Evolutionary conservation across 257 asterid genomes (phyloP).

Genomic region (Solanum neorickii): DNA sequence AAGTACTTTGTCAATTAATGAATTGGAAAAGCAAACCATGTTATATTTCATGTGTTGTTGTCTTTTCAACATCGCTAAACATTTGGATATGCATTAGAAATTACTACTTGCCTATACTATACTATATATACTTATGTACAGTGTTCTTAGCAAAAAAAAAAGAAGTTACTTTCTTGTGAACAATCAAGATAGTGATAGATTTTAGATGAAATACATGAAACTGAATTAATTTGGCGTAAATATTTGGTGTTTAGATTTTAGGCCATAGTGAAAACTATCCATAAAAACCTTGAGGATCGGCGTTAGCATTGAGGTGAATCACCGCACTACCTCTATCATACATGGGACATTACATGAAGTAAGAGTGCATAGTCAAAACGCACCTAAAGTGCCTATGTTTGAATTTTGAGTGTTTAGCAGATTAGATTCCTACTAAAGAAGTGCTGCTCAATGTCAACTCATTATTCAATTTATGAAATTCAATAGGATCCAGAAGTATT

Average conservation of each 20-base stretch:
- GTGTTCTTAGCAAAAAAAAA: background rate
- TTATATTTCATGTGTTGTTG: background rate
- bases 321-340: background rate
- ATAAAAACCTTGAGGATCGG: background rate
- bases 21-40: constrained; percentile 2
- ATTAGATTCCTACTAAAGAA: background rate
- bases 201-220: background rate
- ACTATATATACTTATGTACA: background rate
- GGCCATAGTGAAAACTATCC: background rate
- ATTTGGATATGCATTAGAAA: background rate
- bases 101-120: background rate
- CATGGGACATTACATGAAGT: background rate
- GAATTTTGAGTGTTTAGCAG: background rate
- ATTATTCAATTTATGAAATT: background rate
- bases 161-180: background rate
- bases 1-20: background rate
- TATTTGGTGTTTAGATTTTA: background rate
- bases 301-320: background rate
- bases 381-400: background rate
- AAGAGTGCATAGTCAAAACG: background rate
- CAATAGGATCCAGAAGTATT: background rate
- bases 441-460: background rate
- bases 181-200: background rate
- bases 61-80: background rate
- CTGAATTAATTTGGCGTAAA: background rate